Evolutionary conservation across 169 alveolate species (phyloP).

Genomic region (Plasmodium gonderi): DNA sequence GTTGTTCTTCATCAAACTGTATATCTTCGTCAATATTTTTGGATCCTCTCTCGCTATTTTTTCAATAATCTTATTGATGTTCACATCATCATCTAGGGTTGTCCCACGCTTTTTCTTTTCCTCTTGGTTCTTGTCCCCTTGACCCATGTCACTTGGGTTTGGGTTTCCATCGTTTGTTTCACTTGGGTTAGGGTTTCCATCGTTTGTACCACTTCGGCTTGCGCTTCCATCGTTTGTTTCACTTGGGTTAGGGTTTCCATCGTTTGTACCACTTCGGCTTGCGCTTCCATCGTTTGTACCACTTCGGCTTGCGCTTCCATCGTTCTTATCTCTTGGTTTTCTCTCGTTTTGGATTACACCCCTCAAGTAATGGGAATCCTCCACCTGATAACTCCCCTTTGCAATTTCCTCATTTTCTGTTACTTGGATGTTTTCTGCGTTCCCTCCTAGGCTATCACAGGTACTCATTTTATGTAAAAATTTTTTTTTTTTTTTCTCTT

Average conservation of each 20-base stretch:
- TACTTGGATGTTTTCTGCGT: not conserved
- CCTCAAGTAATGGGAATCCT: not conserved
- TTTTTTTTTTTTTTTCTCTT: not conserved
- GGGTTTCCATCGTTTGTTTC: not conserved
- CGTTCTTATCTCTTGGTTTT: no score
- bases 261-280: not conserved
- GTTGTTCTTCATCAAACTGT: conserved; percentile 9
- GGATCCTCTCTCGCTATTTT: conserved; percentile 25
- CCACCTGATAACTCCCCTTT: not conserved
- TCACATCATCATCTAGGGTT: conserved; percentile 32
- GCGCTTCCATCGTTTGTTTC: not conserved
- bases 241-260: no score
- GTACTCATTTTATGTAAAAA: not conserved
- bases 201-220: not conserved
- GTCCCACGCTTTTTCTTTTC: not conserved
- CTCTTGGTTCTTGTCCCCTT: not conserved
- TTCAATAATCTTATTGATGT: conserved; percentile 12
- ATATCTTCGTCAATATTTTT: conserved; percentile 7
- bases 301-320: no score
- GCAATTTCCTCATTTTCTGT: not conserved
- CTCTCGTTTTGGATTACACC: no score
- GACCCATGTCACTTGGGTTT: not conserved
- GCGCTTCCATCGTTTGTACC: not conserved
- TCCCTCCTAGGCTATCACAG: not conserved
- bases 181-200: no score